These are phyloP conservation scores for Pistacia vera DNA, from an alignment of 345 rosid genomes.

Conservation along the genomic window DNA sequence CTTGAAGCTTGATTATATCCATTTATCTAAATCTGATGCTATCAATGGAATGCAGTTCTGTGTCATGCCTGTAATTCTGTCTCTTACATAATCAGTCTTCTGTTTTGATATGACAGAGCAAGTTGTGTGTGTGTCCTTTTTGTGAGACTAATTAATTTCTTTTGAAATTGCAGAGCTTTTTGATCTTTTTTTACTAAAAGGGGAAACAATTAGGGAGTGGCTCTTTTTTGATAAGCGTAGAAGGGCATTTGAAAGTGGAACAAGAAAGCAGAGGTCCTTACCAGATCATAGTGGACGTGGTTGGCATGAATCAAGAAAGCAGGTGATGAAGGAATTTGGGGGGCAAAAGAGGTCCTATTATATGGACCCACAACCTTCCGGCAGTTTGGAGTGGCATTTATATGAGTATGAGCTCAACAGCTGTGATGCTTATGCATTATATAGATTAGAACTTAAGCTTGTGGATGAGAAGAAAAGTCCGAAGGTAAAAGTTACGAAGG, in stretches of 20 bases:
- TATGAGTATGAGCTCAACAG: slow-evolving; percentile 64
- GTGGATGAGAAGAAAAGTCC: slow-evolving; percentile 65
- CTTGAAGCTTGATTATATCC: neutral
- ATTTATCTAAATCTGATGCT: slow-evolving; percentile 1
- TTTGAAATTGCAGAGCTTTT: slow-evolving; percentile 63
- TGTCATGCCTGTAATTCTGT: slow-evolving; percentile 1
- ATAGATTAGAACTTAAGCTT: slow-evolving; percentile 69
- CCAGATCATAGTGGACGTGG: slow-evolving; percentile 88
- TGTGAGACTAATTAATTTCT: slow-evolving; percentile 15
- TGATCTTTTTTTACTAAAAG: slow-evolving; percentile 60
- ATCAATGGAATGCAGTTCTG: neutral
- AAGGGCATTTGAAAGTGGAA: slow-evolving; percentile 89
- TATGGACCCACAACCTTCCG: slow-evolving; percentile 92
- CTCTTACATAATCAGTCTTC: neutral
- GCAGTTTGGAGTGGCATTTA: slow-evolving; percentile 78
- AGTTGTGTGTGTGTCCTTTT: neutral
- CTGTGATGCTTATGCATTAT: slow-evolving; percentile 59
- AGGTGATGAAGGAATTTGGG: slow-evolving; percentile 70
- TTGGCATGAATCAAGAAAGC: slow-evolving; percentile 96
- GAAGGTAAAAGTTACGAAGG: slow-evolving; percentile 54
- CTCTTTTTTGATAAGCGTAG: slow-evolving; percentile 90
- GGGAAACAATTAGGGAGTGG: slow-evolving; percentile 84
- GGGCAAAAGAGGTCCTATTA: slow-evolving; percentile 88
- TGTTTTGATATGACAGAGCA: neutral
- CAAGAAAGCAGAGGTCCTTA: slow-evolving; percentile 89